A percentile compares a stretch with the other conserved stretches of the same genome.
phyloP scores from a whole-genome alignment of 2,329 filamentous ascomycete genomes.

The Diaporthe destruens region DNA sequence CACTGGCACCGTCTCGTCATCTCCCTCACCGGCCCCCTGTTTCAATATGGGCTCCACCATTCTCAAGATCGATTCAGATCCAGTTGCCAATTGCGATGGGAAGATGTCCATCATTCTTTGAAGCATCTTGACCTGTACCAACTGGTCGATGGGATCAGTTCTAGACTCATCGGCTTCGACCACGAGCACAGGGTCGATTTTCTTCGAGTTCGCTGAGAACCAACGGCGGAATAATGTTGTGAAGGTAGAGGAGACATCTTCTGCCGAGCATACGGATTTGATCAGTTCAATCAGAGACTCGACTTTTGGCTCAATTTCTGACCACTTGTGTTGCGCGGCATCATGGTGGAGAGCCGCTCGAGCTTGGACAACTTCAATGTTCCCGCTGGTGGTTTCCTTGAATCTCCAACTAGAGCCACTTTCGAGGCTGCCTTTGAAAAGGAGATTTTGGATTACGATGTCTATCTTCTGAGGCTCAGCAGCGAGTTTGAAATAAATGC shows the following conservation, averaged over 20 bases:
- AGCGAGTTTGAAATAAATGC: slow-evolving; percentile 69
- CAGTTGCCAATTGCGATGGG: slow-evolving; percentile 72
- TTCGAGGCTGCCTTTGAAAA: slow-evolving; percentile 63
- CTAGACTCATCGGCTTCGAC: slow-evolving; percentile 45
- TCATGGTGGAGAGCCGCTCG: slow-evolving; percentile 41
- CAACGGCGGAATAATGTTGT: slow-evolving; percentile 70
- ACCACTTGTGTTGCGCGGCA: slow-evolving; percentile 53
- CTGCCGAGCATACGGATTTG: slow-evolving; percentile 61
- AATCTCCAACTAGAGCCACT: slow-evolving; percentile 64
- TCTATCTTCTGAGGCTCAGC: slow-evolving; percentile 63
- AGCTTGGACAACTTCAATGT: slow-evolving; percentile 63
- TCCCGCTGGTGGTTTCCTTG: slow-evolving; percentile 57
- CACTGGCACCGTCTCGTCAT: slow-evolving; percentile 64
- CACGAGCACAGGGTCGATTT: slow-evolving; percentile 47
- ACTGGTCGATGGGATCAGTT: slow-evolving; percentile 58
- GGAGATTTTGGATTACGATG: slow-evolving; percentile 65
- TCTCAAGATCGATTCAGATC: slow-evolving; percentile 74
- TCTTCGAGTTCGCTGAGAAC: slow-evolving; percentile 55
- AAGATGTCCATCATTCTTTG: slow-evolving; percentile 75
- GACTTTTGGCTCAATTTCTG: slow-evolving; percentile 62
- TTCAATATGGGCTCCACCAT: slow-evolving; percentile 71
- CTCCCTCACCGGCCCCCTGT: slow-evolving; percentile 55
- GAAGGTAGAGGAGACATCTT: slow-evolving; percentile 72
- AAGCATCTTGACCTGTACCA: slow-evolving; percentile 72
- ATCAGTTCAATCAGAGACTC: slow-evolving; percentile 64